These are phyloP conservation scores for Aspergillus ellipticus DNA, from an alignment of 495 filamentous ascomycete genomes.

Conservation along the genomic window DNA sequence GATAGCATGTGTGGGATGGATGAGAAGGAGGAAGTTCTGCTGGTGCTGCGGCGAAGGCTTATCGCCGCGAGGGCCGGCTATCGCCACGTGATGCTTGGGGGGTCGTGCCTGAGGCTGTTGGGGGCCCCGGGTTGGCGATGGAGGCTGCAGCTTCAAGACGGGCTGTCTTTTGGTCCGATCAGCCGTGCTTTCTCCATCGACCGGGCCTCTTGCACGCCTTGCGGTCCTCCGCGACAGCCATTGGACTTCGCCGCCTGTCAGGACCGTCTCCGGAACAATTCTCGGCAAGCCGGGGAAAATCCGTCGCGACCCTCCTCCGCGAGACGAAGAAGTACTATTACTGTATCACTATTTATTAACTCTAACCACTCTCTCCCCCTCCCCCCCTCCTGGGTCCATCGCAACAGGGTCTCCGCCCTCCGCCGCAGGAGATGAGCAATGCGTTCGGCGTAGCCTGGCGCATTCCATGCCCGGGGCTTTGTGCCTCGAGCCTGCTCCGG, in stretches of 20 bases:
- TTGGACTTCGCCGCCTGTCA: too few species aligned
- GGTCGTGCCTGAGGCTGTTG: background rate
- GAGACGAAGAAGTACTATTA: too few species aligned
- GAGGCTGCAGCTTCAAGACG: too few species aligned
- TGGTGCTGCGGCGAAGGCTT: too few species aligned
- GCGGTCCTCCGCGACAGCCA: too few species aligned
- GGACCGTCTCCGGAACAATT: conserved; percentile 20
- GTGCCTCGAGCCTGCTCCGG: conserved; percentile 25
- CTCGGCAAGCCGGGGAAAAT: conserved; percentile 16
- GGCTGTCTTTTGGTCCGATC: too few species aligned
- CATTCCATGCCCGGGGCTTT: conserved; percentile 41
- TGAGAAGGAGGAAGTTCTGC: background rate
- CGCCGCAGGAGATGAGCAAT: conserved; percentile 46
- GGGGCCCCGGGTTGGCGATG: too few species aligned
- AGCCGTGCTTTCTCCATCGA: too few species aligned
- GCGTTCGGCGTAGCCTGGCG: conserved; percentile 44
- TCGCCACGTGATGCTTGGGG: conserved; percentile 19
- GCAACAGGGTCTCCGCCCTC: conserved; percentile 10
- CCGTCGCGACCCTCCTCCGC: background rate
- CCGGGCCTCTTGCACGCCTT: too few species aligned
- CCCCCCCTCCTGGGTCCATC: background rate
- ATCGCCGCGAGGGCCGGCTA: conserved; percentile 2
- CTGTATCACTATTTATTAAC: too few species aligned
- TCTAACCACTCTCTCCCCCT: too few species aligned
- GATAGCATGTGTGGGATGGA: background rate